Percentiles rank a stretch among this genome's conserved stretches.
Conservation (phyloP, 1,139 yeast species). For the Debaryomycetaceae sp. region DNA sequence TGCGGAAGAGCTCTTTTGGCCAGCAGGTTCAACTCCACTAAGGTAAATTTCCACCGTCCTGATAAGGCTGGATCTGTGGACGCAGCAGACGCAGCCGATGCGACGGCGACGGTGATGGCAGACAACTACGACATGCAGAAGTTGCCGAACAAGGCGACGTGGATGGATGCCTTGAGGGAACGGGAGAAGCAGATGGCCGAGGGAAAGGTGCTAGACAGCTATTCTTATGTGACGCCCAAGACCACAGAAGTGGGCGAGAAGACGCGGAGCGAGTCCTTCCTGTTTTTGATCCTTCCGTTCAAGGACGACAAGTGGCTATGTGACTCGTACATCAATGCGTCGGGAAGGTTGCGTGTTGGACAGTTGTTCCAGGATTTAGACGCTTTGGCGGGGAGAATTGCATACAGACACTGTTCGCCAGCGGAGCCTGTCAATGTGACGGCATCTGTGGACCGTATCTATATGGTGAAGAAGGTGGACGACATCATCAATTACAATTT, state of each 20-base stretch:
- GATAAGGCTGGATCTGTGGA: constrained; percentile 37
- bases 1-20: background rate
- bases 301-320: constrained; percentile 79
- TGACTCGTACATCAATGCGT: constrained; percentile 84
- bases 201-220: constrained; percentile 69
- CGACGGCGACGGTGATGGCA: constrained; percentile 60
- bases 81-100: constrained; percentile 65
- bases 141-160: constrained; percentile 61
- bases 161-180: constrained; percentile 82
- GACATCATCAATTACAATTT: constrained; percentile 74
- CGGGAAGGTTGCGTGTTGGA: constrained; percentile 85
- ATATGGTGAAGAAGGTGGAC: constrained; percentile 81
- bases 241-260: constrained; percentile 70
- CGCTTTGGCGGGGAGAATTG: constrained; percentile 84
- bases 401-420: constrained; percentile 82
- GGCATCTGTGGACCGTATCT: constrained; percentile 89
- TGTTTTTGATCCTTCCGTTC: constrained; percentile 73
- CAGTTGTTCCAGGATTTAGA: constrained; percentile 90
- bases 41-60: constrained; percentile 32
- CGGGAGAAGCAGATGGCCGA: constrained; percentile 65
- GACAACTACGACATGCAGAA: constrained; percentile 41
- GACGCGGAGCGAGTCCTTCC: constrained; percentile 73
- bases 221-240: constrained; percentile 68
- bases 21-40: constrained; percentile 7
- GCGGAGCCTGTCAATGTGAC: constrained; percentile 93